These are phyloP conservation scores for Lodderomyces beijingensis DNA, from an alignment of 1,139 yeast species.

Conservation along the genomic window DNA sequence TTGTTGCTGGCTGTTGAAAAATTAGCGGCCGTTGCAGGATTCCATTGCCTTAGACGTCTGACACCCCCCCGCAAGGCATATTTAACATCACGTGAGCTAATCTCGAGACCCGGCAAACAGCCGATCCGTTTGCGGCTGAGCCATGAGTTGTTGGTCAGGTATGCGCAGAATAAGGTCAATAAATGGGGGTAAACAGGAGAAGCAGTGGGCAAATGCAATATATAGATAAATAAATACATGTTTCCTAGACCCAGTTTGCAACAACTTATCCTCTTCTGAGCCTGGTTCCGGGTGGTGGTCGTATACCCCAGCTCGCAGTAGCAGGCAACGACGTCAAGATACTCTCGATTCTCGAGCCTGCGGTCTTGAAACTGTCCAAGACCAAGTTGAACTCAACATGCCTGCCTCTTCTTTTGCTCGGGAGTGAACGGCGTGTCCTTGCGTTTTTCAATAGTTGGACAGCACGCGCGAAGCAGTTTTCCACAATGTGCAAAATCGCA, in stretches of 20 bases:
- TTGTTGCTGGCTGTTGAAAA: too few relatives aligned
- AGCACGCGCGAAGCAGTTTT: slow-evolving; percentile 76
- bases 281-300: slow-evolving; percentile 82
- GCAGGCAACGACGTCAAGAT: slow-evolving; percentile 89
- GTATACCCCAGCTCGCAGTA: slow-evolving; percentile 87
- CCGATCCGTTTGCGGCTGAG: too few relatives aligned
- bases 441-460: slow-evolving; percentile 69
- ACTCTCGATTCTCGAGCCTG: slow-evolving; percentile 90
- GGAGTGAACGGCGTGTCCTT: slow-evolving; percentile 70
- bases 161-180: too few relatives aligned
- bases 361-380: slow-evolving; percentile 92
- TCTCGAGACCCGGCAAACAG: too few relatives aligned
- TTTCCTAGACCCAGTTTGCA: slow-evolving; percentile 66
- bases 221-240: too few relatives aligned
- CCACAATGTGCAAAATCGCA: slow-evolving; percentile 65
- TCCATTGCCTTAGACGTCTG: too few relatives aligned
- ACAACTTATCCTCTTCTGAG: slow-evolving; percentile 66
- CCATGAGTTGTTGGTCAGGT: too few relatives aligned
- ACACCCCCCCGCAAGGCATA: too few relatives aligned
- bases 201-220: too few relatives aligned
- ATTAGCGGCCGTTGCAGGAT: too few relatives aligned
- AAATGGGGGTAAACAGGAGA: too few relatives aligned
- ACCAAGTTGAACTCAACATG: slow-evolving; percentile 95
- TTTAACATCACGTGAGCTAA: too few relatives aligned
- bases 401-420: slow-evolving; percentile 90